Evolutionary conservation across 495 filamentous ascomycete species (phyloP), one percentile per base, ranked within the genome.

Genomic region (Neurospora cerealis): DNA sequence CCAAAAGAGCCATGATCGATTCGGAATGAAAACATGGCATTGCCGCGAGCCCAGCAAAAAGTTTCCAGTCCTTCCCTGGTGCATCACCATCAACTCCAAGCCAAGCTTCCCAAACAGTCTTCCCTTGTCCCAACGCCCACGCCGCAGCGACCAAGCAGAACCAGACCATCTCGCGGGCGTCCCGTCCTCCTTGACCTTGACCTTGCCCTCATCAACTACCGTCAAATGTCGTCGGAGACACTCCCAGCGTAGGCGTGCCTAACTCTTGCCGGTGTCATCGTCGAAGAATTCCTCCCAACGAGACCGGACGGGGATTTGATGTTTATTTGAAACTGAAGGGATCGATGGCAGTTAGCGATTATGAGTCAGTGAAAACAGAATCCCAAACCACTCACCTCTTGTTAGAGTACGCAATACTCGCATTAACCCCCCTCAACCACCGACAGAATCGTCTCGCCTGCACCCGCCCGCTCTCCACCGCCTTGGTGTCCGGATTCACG

Each of bases 381-480:
- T 8, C 17, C 17, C 28, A 34, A 8, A 34, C 24, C 13, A 34
- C 54, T 11, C 17, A 73, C 66, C 32, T 42, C 62, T 70, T 34
- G 21, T 70, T 70, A 4, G 41, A 28, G 39, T 70, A 81, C 7
- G 70, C 66, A 15, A 83, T 75, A 1, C 54, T 69, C 11, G 72
- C 70, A 32, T 82, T 83, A 69, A 80, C 76, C 0, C 5, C 19
- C 48, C 70, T 71, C 69, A 83, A 40, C 77, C 83, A 80, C 36
- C 74, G 73, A 24, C 78, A 80, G 19, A 86, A 83, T 9, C 75
- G 69, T n/a, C 80, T 73, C 7, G 74, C 75, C 24, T 85, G 83
- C 19, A 83, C 72, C 69, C 73, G 74, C 6, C 83, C 83, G 28
- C 48, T 77, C 54, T 77, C 73, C 15, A 75, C 21, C 21, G 76